phyloP scores from a whole-genome alignment of 305 asterid species.

The Nicotiana rustica region DNA sequence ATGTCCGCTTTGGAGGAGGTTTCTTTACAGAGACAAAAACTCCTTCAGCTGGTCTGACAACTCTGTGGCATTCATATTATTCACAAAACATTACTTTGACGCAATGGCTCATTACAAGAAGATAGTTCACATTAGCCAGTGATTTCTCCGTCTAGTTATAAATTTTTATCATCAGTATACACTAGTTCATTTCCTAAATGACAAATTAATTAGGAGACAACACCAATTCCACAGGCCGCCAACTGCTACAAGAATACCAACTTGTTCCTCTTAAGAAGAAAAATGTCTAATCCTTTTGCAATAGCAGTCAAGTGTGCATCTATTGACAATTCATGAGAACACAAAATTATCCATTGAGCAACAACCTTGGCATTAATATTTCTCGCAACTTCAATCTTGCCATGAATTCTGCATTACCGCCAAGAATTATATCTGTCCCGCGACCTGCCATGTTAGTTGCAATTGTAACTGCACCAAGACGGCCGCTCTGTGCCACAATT shows the following conservation, averaged over 20 bases:
- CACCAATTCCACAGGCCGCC: slow-evolving; percentile 10
- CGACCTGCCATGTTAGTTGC: slow-evolving; percentile 99
- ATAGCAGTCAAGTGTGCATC: slow-evolving; percentile 13
- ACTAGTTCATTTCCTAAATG: neutral
- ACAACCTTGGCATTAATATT: slow-evolving; percentile 97
- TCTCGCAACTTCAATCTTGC: slow-evolving; percentile 96
- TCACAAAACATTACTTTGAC: slow-evolving; percentile 38
- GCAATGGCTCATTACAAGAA: neutral
- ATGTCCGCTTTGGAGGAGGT: slow-evolving; percentile 79
- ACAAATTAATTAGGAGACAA: slow-evolving; percentile 9
- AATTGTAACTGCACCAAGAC: slow-evolving; percentile 96
- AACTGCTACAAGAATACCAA: slow-evolving; percentile 25
- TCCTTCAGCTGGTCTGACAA: slow-evolving; percentile 92
- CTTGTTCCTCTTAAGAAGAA: neutral
- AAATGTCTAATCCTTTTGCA: neutral
- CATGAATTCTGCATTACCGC: slow-evolving; percentile 99
- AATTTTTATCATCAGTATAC: neutral
- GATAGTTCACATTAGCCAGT: neutral
- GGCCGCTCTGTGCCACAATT: slow-evolving; percentile 99
- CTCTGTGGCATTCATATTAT: slow-evolving; percentile 61
- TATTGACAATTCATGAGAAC: neutral
- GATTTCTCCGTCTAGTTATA: slow-evolving; percentile 1
- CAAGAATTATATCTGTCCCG: slow-evolving; percentile 99
- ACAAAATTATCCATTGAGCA: slow-evolving; percentile 35
- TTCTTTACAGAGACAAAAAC: slow-evolving; percentile 89